Evolutionary conservation across 2,329 filamentous ascomycete species (phyloP).

Genomic region (Teratosphaeria gauchensis): DNA sequence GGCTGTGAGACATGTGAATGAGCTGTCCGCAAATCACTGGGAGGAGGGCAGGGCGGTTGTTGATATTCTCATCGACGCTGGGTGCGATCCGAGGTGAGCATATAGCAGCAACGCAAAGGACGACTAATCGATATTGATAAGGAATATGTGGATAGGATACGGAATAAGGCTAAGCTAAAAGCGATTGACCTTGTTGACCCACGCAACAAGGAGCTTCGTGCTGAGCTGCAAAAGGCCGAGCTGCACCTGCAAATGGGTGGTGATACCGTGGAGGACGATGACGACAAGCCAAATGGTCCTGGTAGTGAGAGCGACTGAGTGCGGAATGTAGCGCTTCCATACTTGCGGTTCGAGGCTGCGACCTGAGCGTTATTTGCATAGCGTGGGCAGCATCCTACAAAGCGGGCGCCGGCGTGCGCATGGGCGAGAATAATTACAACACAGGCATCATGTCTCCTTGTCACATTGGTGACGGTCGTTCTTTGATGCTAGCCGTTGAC

Average conservation of each 20-base stretch:
- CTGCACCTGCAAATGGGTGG: slow-evolving; percentile 45
- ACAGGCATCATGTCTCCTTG: not conserved
- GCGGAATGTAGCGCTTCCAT: not conserved
- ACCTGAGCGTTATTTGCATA: not conserved
- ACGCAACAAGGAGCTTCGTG: slow-evolving; percentile 50
- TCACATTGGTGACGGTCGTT: not conserved
- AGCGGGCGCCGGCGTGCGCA: not conserved
- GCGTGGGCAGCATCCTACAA: not conserved
- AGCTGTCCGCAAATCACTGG: slow-evolving; percentile 49
- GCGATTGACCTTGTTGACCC: slow-evolving; percentile 66
- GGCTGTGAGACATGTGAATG: slow-evolving; percentile 68
- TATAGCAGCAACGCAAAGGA: not conserved
- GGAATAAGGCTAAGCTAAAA: slow-evolving; percentile 65
- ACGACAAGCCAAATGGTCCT: slow-evolving; percentile 28
- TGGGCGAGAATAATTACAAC: not conserved
- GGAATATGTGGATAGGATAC: slow-evolving; percentile 31
- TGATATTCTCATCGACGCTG: slow-evolving; percentile 74
- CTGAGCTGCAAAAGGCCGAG: slow-evolving; percentile 61
- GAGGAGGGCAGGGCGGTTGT: slow-evolving; percentile 58
- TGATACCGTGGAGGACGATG: slow-evolving; percentile 41
- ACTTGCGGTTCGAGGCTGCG: not conserved
- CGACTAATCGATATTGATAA: slow-evolving; percentile 1
- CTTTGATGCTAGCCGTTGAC: not conserved
- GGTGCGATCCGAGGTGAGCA: slow-evolving; percentile 47
- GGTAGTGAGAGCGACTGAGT: slow-evolving; percentile 41